Base-by-base conservation (phyloP, 129 eudicot genomes). In the Mikania micrantha region DNA sequence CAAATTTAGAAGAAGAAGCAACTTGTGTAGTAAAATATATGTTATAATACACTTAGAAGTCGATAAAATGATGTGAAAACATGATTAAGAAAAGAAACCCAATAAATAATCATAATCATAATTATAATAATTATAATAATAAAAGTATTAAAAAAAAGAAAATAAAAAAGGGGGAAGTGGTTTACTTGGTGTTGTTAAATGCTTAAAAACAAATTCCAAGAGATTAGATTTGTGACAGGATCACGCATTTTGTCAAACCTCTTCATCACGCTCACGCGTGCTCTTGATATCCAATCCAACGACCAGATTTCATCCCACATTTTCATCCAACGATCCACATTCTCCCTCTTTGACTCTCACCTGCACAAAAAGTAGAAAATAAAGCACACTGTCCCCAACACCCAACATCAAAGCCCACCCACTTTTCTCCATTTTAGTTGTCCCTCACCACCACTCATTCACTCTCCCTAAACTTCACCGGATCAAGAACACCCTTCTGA, bases 221-320 rank as follows among this genome's bases (percentile, higher is more conserved):
- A 59, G 75, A 71, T 71, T 57, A 70, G 75, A 70, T 70, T 36
- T 73, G 44, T 50, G 63, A 54, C 77, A 73, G 71, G 75, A 71
- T 73, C 77, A 63, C 71, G 54, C 64, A 49, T 73, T 73, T 73
- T 73, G 71, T 73, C 77, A 73, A 73, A 73, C 77, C 57, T 73
- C 64, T 22, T 73, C 71, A 73, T 73, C 77, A 73, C 71, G 71
- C 77, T 73, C 65, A 73, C 77, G 77, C 77, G 77, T 73, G 77
- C 77, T 49, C 64, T 73, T 52, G 13, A 27, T 49, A 73, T 63
- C 77, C 71, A 73, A 73, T 73, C 77, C 64, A 63, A 63, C 77
- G 64, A 3, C 6, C 41, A 35, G 8, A 36, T 9, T 27, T 39
- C 27, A 24, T 25, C 38, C 52, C 50, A 28, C 17, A 50, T 40